Base-by-base conservation (phyloP, 305 asterid species). In the Fraxinus floribunda region DNA sequence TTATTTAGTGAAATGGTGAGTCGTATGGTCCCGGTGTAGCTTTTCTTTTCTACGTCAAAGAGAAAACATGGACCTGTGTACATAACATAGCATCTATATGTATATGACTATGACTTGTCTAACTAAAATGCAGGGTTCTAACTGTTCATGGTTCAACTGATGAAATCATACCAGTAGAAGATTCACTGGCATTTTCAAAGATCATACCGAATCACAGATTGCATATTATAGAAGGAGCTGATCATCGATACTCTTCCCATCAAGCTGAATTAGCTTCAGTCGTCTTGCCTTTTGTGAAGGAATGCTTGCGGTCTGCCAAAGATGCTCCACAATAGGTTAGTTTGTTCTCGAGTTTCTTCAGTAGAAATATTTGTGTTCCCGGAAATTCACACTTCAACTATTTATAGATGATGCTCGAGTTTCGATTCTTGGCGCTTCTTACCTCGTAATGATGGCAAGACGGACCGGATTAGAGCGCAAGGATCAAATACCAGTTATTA, bases 131-230 rank as follows among this genome's bases (percentile, higher is more conserved):
- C 75, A 76, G 85, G 82, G 79, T 82, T 16, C 2, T 77, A 18
- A 82, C 85, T 2, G 30, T 82, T 20, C 85, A 82, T 16, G 85
- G 85, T 24, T 30, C 85, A 5, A 20, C 2, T 11, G 85, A 82
- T 78, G 44, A 34, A 34, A 36, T 82, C 22, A 64, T 77, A 11
- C 60, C 38, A 16, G 29, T 78, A 22, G 85, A 70, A 70, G 85
- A 82, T 70, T 82, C 85, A 7, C 5, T 5, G 8, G 85, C 38
- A 30, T 82, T 77, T 76, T 15, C 38, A 52, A 82, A 82, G 74
- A 57, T 78, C 32, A 55, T 82, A 46, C 78, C 78, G 32, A 82
- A 77, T 41, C 85, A 82, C 44, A 44, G 9, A 41, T 24, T 82
- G 8, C 78, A 82, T 4, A 55, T 82, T 1, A 72, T 82, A 78